phyloP scores from a whole-genome alignment of 495 filamentous ascomycete species.

The Penicillium turbatum region DNA sequence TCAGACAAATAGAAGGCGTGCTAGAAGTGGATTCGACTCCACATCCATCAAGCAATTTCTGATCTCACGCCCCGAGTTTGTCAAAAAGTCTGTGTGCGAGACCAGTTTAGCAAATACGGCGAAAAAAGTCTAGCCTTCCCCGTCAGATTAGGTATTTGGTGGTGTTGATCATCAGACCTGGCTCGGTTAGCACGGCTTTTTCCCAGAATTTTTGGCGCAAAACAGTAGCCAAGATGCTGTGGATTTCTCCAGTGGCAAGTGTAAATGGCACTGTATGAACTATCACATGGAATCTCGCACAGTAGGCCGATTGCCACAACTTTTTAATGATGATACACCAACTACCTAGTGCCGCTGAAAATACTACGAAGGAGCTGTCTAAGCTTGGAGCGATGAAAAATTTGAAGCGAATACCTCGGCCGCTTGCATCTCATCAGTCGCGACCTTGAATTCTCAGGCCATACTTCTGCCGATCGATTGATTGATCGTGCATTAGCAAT shows the following conservation, averaged over 20 bases:
- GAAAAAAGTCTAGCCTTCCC: slow-evolving; percentile 6
- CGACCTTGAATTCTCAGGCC: slow-evolving; percentile 3
- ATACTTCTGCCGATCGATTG: slow-evolving; percentile 11
- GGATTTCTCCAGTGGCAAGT: slow-evolving; percentile 15
- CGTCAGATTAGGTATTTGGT: slow-evolving; percentile 14
- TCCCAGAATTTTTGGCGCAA: slow-evolving; percentile 11
- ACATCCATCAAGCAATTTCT: slow-evolving; percentile 14
- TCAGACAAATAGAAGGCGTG: slow-evolving; percentile 11
- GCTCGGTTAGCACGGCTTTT: slow-evolving; percentile 28
- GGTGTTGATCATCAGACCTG: slow-evolving; percentile 18
- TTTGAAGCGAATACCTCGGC: neutral
- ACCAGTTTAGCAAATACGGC: slow-evolving; percentile 5
- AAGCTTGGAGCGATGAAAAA: neutral
- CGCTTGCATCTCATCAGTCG: slow-evolving; percentile 15
- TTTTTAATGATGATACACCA: neutral
- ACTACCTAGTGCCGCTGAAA: neutral
- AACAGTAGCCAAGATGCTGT: slow-evolving; percentile 11
- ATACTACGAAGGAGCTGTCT: neutral
- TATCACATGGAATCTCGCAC: slow-evolving; percentile 7
- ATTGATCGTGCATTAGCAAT: neutral
- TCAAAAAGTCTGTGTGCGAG: slow-evolving; percentile 8
- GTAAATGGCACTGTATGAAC: neutral
- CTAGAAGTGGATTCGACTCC: slow-evolving; percentile 16
- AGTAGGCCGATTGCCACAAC: neutral
- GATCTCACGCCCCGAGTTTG: slow-evolving; percentile 11